Evolutionary conservation across 169 alveolate species (phyloP), one percentile per base, ranked within the genome.

Genomic region (Plasmodium ovale): DNA sequence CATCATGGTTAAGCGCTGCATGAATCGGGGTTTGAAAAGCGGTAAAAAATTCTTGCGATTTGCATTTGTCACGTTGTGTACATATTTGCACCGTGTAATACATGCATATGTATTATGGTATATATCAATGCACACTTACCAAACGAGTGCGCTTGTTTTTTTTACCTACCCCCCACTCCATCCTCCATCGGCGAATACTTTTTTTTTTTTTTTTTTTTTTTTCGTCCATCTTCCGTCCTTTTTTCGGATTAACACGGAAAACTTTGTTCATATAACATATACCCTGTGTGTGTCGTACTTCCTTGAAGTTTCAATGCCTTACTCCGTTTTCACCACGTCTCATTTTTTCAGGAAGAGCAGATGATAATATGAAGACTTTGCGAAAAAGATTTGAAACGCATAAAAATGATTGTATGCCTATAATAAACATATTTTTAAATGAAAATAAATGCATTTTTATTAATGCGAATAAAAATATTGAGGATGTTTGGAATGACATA

Each of bases 351-450:
- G 99, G 99, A 51, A 96, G 99, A 92, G 94, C 95, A 35, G 99
- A 98, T 93, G 99, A 98, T 91, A 98, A 98, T 72, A 92, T 95
- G 54, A 98, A 95, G 82, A 95, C 98, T 23, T 79, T 98, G 33
- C 93, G 87, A 54, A 98, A 98, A 92, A 95, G 99, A 89, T 95
- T 98, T 70, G 79, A 87, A 54, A 97, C 98, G 39, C 97, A 96
- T 92, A 96, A 92, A 56, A 96, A 97, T 51, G 98, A 96, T 58
- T 95, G 98, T 31, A 89, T 93, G 56, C 99, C 99, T 37, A 97
- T 98, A 69, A 95, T 97, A 31, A 95, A 96, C 44, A 69, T 92
- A 69, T 95, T 96, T 92, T 91, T 87, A 47, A 87, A 88, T 62
- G 87, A 92, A 74, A 96, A 96, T 31, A 95, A 95, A 84, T 94